A percentile compares a stretch with the other conserved stretches of the same genome.
Evolutionary conservation across 2,329 filamentous ascomycete genomes (phyloP).

Genomic region (Fusarium veterinarium): DNA sequence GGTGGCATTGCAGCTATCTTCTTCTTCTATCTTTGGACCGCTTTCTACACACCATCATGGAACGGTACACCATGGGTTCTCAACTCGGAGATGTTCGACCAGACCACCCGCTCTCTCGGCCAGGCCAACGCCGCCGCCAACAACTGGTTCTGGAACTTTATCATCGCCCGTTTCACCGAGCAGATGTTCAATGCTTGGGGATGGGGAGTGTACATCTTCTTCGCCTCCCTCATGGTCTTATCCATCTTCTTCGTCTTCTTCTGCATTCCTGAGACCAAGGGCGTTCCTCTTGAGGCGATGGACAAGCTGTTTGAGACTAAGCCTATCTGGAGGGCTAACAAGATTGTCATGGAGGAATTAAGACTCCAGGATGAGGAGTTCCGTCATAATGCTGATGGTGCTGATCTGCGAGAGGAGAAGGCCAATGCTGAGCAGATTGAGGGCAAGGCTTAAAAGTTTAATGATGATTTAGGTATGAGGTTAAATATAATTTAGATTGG

Average conservation of each 20-base stretch:
- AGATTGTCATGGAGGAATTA: conserved; percentile 58
- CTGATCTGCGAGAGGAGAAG: conserved; percentile 47
- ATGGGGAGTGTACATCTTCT: conserved; percentile 78
- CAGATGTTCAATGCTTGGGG: conserved; percentile 70
- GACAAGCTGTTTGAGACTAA: conserved; percentile 68
- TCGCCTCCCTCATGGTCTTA: conserved; percentile 70
- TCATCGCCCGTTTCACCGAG: conserved; percentile 74
- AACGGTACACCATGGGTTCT: conserved; percentile 82
- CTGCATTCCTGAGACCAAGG: conserved; percentile 74
- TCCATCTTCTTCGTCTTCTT: conserved; percentile 71
- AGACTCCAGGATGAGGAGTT: conserved; percentile 49
- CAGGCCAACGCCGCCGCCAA: conserved; percentile 77
- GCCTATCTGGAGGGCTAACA: conserved; percentile 59
- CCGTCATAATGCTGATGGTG: conserved; percentile 45
- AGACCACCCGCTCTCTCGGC: conserved; percentile 70
- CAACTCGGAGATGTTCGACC: conserved; percentile 80
- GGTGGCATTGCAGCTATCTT: conserved; percentile 76
- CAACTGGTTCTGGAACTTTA: conserved; percentile 81
- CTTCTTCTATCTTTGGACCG: conserved; percentile 67
- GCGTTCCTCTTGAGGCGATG: conserved; percentile 72
- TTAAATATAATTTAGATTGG: neutral
- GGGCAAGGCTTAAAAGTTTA: conserved; percentile 8
- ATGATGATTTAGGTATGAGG: neutral
- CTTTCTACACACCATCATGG: conserved; percentile 78
- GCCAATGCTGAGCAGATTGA: conserved; percentile 43